Evolutionary conservation across 495 filamentous ascomycete species (phyloP), one percentile per base, ranked within the genome.

Genomic region (Lophiotrema nucula): DNA sequence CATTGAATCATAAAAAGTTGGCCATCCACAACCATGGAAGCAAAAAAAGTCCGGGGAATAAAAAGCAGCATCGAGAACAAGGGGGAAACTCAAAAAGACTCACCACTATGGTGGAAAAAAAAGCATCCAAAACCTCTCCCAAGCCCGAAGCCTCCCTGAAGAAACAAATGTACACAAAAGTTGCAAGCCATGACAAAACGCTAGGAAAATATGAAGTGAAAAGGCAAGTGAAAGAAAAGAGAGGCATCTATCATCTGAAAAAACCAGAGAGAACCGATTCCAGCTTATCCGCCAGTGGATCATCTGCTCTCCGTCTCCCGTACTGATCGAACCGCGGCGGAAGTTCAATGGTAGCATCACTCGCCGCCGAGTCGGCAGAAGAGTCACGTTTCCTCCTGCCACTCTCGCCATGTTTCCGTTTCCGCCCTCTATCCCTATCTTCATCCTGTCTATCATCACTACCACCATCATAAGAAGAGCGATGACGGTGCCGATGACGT

Each of bases 251-350:
- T 21, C 13, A 5, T 15, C 21, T 35, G 57, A 62, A 53, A 45
- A 55, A 49, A 8, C 66, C 60, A 1, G 21, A 45, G 13, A 69
- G 56, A n/a, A 70, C 62, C 31, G 47, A 49, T 46, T 64, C 64
- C 55, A 67, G 24, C 25, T 33, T 42, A 19, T 62, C 53, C 25
- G 60, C 59, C 22, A 73, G 18, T 15, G 65, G 67, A 58, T 71
- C 67, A 11, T 62, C 63, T 2, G 37, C 58, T 33, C 52, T 60
- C 28, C 55, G 22, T 45, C 69, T 63, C 15, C 71, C 71, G 18
- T 56, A 24, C 31, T 66, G 35, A 44, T 73, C 71, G 45, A 73
- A 73, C 3, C 71, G 43, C n/a, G 58, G 49, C 12, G 71, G 71
- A 3, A 73, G 56, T 15, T 72, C 71, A 38, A 72, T 62, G 10